A percentile compares a stretch with the other conserved stretches of the same genome.
Conservation (phyloP, 2,329 filamentous ascomycete species). For the Alternaria atra region DNA sequence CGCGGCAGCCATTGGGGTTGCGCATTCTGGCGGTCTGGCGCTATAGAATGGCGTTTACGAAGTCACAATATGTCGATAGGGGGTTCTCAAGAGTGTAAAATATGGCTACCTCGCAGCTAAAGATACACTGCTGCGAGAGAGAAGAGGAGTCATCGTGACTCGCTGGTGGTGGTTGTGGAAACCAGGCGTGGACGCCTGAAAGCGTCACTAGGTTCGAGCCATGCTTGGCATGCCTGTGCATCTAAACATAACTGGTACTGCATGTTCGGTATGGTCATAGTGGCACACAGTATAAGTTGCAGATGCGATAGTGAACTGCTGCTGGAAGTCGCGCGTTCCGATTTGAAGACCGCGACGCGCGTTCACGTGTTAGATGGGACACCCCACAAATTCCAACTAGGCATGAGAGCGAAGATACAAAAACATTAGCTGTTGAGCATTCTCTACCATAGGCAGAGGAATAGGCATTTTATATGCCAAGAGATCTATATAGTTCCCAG, state of each 20-base stretch:
- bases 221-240: slow-evolving; percentile 1
- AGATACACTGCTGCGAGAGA: background rate
- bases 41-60: background rate
- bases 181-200: slow-evolving; percentile 6
- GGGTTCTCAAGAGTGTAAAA: background rate
- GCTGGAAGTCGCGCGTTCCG: background rate
- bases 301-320: background rate
- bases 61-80: background rate
- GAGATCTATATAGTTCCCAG: slow-evolving; percentile 2
- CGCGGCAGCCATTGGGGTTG: slow-evolving; percentile 31
- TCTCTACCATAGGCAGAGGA: background rate
- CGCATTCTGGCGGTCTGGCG: slow-evolving; percentile 23
- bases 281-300: background rate
- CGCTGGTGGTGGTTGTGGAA: background rate
- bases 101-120: background rate
- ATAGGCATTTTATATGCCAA: slow-evolving; percentile 2
- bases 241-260: background rate
- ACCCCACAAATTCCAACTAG: background rate
- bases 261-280: background rate
- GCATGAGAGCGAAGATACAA: background rate
- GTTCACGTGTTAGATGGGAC: slow-evolving; percentile 2
- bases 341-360: background rate
- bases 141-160: background rate
- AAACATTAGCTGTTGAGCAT: background rate
- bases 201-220: background rate